Base-by-base conservation (phyloP, 306 rosid species). In the Casuarina glauca region DNA sequence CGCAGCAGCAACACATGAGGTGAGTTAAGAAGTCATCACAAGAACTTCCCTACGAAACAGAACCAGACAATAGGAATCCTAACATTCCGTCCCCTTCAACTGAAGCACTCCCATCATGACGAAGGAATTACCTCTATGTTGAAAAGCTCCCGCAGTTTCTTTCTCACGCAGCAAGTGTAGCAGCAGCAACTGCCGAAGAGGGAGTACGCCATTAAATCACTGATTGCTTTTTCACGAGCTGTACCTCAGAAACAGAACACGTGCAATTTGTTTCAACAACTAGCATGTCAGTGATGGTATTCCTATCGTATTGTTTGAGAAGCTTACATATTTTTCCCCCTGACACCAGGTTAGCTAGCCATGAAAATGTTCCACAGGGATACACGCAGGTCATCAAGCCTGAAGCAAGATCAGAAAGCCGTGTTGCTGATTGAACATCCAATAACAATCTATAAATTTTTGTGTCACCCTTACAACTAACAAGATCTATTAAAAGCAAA, bases 341-440 rank as follows among this genome's bases (percentile, higher is more conserved):
- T 2, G 79, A 49, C 44, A 75, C 79, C 74, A 43, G 36, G 19
- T 73, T 74, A 49, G 82, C 81, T 52, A 82, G 76, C 86, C 79
- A 58, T 32, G 88, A 84, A 81, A 87, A 83, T 72, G 88, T 81
- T 73, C 86, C 88, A 48, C 88, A 87, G 2, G 88, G 88, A 55
- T 81, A 87, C 3, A 84, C n/a, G 73, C 68, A 81, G 20, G 86
- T 84, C 82, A 84, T 87, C 62, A 82, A 39, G 55, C 86, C 84
- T 84, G 70, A 20, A 76, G 41, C 44, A 38, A 60, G 9, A 49
- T 51, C 41, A 32, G 20, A 39, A 15, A 64, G 17, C 32, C 6
- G 3, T 16, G 12, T 67, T 17, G 32, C 4, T 42, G 49, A 17
- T 6, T 10, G 7, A 42, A 19, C 5, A 58, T 42, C 17, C n/a